Evolutionary conservation across 352 stramenopile species (phyloP).

Genomic region (Pythium scleroteichum): DNA sequence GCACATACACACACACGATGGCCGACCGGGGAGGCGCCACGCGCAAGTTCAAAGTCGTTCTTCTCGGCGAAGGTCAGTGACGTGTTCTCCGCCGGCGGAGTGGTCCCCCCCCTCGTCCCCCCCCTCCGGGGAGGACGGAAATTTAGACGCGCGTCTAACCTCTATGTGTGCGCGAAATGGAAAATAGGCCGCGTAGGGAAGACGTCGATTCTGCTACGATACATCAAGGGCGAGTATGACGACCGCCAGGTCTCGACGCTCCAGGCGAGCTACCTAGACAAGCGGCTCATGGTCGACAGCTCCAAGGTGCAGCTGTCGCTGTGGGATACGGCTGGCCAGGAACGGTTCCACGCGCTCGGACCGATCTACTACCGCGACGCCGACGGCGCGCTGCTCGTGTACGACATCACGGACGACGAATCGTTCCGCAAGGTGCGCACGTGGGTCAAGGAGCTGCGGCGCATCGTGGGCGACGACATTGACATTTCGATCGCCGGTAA

Average conservation of each 20-base stretch:
- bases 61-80: conserved; percentile 76
- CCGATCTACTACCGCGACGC: conserved; percentile 92
- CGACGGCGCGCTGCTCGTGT: conserved; percentile 88
- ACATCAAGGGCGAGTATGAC: conserved; percentile 93
- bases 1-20: conserved; percentile 34
- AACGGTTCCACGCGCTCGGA: conserved; percentile 85
- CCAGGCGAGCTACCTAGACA: conserved; percentile 94
- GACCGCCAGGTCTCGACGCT: conserved; percentile 92
- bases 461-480: conserved; percentile 91
- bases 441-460: conserved; percentile 91
- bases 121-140: neutral
- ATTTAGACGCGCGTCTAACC: neutral
- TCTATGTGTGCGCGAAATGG: neutral
- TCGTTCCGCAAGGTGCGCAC: conserved; percentile 92
- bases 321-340: conserved; percentile 88
- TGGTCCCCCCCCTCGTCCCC: neutral
- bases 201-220: conserved; percentile 94
- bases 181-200: conserved; percentile 91
- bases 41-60: conserved; percentile 85
- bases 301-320: conserved; percentile 78
- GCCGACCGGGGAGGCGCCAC: conserved; percentile 51
- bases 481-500: conserved; percentile 92
- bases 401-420: conserved; percentile 92
- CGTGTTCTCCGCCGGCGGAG: neutral
- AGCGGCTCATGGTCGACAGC: conserved; percentile 86